Evolutionary conservation across 805 yeast species (phyloP), one percentile per base, ranked within the genome.

Genomic region (Kluyveromyces lactis): DNA sequence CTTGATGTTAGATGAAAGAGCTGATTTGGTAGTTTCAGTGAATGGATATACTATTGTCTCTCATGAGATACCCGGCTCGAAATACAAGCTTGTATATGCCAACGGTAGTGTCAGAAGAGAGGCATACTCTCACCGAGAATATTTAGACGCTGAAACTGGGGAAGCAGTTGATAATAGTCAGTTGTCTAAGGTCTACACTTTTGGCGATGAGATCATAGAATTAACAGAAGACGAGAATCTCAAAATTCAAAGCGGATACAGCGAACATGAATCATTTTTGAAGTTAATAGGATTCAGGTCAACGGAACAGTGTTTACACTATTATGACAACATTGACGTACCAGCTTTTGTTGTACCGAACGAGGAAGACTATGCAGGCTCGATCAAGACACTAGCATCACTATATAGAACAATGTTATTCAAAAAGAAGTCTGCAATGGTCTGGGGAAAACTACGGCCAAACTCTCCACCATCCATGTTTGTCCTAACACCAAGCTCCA

Each of bases 271-370:
- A 1, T 79, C 87, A 0, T 71, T 73, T 37, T 60, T 89, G 36
- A 73, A 76, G 42, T 60, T 87, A 2, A 47, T 86, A 6, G 90
- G 95, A 1, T 86, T 85, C 56, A 66, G 85, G 42, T 62, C 68
- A 16, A 49, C 67, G 3, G 45, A 54, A 7, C 44, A 55, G 9
- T 65, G 71, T 31, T 64, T 72, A 36, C 67, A 70, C 42, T 72
- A 77, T 2, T 70, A 64, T 41, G 74, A 79, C 52, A 74, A 72
- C 45, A 56, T 73, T 9, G 62, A 70, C 2, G 72, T 76, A 4
- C 71, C 94, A 0, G 50, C 69, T 2, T 81, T 87, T 47, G 58
- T 90, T 0, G 75, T 80, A 6, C 87, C 95, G 0, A 79, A 81
- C 51, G 76, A 72, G 17, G 75, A 72, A 1, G 69, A 69, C 0